Conservation (phyloP, 1,284 basidiomycete species). For the Stereum hirsutum region DNA sequence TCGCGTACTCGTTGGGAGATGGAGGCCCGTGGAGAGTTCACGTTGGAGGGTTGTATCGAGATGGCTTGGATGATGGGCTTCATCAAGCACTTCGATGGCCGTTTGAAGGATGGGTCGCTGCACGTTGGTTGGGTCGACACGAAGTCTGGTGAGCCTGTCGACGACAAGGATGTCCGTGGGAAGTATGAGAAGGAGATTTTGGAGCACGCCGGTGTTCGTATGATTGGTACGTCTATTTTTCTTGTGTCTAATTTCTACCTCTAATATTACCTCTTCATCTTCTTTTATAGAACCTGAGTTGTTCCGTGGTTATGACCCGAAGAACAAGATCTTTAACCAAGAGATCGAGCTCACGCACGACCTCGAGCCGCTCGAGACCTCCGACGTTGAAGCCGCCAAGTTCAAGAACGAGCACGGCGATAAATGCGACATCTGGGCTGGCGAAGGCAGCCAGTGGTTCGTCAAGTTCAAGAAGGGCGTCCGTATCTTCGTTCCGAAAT, state of each 20-base stretch:
- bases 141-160: conserved; percentile 93
- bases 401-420: conserved; percentile 97
- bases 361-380: conserved; percentile 91
- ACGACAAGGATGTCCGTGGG: conserved; percentile 93
- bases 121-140: conserved; percentile 98
- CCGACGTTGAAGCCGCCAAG: conserved; percentile 84
- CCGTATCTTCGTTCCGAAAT: conserved; percentile 89
- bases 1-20: conserved; percentile 99
- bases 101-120: conserved; percentile 84
- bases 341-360: conserved; percentile 97
- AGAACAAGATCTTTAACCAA: conserved; percentile 95
- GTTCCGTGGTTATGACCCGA: conserved; percentile 96
- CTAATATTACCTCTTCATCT: conserved; percentile 11
- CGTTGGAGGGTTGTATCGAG: conserved; percentile 96
- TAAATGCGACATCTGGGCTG: conserved; percentile 92
- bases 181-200: conserved; percentile 95
- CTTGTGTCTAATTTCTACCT: neutral
- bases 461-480: conserved; percentile 99
- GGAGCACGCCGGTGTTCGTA: conserved; percentile 86
- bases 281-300: conserved; percentile 78
- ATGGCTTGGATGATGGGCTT: conserved; percentile 99
- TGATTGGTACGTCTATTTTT: conserved; percentile 68
- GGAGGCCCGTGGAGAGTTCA: conserved; percentile 90
- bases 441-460: conserved; percentile 87
- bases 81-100: conserved; percentile 98